Evolutionary conservation across 352 stramenopile species (phyloP), one percentile per base, ranked within the genome.

Genomic region (Pythium scleroteichum): DNA sequence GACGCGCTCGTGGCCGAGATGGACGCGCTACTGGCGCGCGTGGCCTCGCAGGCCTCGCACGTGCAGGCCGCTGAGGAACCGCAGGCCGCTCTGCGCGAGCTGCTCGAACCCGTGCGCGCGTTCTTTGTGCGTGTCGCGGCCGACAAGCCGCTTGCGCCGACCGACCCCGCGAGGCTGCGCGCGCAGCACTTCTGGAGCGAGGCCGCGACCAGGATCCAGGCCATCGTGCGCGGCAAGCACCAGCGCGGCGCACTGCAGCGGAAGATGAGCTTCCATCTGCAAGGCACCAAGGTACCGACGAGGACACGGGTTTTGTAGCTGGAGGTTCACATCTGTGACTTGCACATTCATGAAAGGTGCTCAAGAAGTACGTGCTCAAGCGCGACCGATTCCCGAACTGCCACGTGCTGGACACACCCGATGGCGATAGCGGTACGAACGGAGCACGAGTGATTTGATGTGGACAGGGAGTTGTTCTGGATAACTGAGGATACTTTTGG

Each of bases 361-460:
- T 95, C 14, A 86, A 85, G 40, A 90, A 92, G 54, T 95, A 94
- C 46, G 80, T 95, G 57, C 77, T 95, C 53, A 95, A 94, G 72
- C 78, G 68, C 22, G 86, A 95, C 59, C 71, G 84, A 1, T 90
- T 94, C 62, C 84, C 86, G 3, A 80, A 92, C 49, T 90, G 83
- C 53, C 84, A 93, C 51, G 81, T 85, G 29, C 68, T 95, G 16
- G 51, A 79, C 42, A 91, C 82, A 0, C 67, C 72, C 3, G 40
- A 89, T 44, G 85, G 82, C 35, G 82, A 88, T 17, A 78, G 79
- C 41, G 82, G 82, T 90, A 51, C n/a, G 52, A 42, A 3, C 3
- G 20, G 4, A 22, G 2, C 3, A 5, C 26, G 19, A 4, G 17
- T 40, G 0, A n/a, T 19, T 16, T 44, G 47, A 26, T 19, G 26